Percentiles rank a stretch among this genome's conserved stretches.
phyloP scores from a whole-genome alignment of 2,329 filamentous ascomycete species.

The Colletotrichum sp. region DNA sequence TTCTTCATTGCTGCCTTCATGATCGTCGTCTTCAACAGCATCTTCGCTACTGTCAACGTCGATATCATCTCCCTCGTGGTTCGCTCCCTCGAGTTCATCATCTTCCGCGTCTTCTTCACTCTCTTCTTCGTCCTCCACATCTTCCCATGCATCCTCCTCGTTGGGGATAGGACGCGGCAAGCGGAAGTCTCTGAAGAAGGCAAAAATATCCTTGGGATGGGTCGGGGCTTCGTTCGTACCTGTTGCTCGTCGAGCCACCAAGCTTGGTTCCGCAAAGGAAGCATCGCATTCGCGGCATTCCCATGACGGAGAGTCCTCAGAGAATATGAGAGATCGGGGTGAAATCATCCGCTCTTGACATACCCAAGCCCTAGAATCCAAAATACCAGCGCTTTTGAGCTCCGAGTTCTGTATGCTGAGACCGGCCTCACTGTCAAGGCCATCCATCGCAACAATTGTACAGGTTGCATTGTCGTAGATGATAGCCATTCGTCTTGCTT shows the following conservation, averaged over 20 bases:
- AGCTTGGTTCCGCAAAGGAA: not conserved
- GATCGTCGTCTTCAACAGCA: not conserved
- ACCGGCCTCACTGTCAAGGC: not conserved
- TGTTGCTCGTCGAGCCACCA: not conserved
- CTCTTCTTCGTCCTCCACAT: not conserved
- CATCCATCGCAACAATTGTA: not conserved
- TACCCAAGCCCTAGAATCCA: not conserved
- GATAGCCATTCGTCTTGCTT: not conserved
- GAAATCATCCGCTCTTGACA: not conserved
- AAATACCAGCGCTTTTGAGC: not conserved
- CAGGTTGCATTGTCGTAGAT: not conserved
- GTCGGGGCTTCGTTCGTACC: not conserved
- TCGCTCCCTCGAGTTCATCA: not conserved
- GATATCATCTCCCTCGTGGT: not conserved
- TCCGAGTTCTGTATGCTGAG: not conserved
- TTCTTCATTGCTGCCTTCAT: not conserved
- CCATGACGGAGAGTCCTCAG: not conserved
- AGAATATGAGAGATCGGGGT: not conserved
- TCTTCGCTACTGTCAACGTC: not conserved
- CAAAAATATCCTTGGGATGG: not conserved
- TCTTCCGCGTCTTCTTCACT: not conserved
- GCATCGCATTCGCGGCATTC: constrained; percentile 3
- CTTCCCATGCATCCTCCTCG: not conserved
- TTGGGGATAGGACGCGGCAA: not conserved
- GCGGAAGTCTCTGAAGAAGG: not conserved